These are phyloP conservation scores for Warburgia ugandensis DNA, from an alignment of 164 flowering plant species.

Conservation along the genomic window DNA sequence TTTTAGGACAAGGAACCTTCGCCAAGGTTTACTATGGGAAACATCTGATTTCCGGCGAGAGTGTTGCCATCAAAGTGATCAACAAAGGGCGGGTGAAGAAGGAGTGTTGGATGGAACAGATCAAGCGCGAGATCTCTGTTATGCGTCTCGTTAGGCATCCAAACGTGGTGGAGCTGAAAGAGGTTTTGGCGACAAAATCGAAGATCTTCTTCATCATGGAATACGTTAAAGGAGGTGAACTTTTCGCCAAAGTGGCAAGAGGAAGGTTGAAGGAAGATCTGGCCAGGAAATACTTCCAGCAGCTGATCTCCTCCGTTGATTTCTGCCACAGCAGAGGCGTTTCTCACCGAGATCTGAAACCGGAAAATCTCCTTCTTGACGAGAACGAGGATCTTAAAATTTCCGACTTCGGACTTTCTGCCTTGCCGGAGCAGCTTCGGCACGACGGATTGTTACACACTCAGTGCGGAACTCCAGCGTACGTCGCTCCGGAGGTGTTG, in stretches of 20 bases:
- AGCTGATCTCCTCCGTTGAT: slow-evolving; percentile 48
- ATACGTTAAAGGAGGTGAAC: slow-evolving; percentile 71
- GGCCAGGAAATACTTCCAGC: slow-evolving; percentile 45
- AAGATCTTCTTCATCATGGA: slow-evolving; percentile 76
- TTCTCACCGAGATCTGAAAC: slow-evolving; percentile 48
- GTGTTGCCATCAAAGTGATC: slow-evolving; percentile 67
- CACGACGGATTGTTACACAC: slow-evolving; percentile 55
- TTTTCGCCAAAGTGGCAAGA: slow-evolving; percentile 47
- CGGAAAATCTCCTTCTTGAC: slow-evolving; percentile 43
- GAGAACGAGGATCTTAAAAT: slow-evolving; percentile 41
- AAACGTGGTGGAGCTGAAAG: slow-evolving; percentile 65
- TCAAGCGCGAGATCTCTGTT: slow-evolving; percentile 61
- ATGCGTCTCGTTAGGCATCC: slow-evolving; percentile 78
- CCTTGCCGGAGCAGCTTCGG: slow-evolving; percentile 40
- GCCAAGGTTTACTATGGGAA: slow-evolving; percentile 60
- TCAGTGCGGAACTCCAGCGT: slow-evolving; percentile 56
- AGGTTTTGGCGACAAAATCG: slow-evolving; percentile 71
- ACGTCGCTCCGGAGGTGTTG: slow-evolving; percentile 57
- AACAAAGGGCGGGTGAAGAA: slow-evolving; percentile 49
- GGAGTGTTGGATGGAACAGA: slow-evolving; percentile 63
- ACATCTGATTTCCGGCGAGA: slow-evolving; percentile 29
- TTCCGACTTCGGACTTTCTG: slow-evolving; percentile 47
- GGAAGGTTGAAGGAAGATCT: slow-evolving; percentile 40
- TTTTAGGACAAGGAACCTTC: slow-evolving; percentile 65
- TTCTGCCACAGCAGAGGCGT: slow-evolving; percentile 58